These are phyloP conservation scores for Cydonia oblonga DNA, from an alignment of 331 rosid genomes.

Conservation along the genomic window DNA sequence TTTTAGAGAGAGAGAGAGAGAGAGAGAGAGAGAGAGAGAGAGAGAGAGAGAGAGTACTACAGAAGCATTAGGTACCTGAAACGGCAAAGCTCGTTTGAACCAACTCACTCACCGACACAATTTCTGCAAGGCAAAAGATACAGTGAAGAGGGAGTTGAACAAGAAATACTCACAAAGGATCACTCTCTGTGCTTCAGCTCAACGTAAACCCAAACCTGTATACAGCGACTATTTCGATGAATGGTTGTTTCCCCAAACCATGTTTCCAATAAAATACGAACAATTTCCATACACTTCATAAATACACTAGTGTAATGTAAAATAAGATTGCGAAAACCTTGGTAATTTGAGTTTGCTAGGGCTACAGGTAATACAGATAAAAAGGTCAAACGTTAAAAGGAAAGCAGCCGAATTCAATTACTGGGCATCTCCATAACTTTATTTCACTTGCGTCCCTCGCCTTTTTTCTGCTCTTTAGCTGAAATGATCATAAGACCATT, in stretches of 20 bases:
- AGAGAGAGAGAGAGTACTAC: neutral
- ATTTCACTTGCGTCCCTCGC: constrained; percentile 36
- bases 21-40: neutral
- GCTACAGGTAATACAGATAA: neutral
- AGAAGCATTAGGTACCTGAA: neutral
- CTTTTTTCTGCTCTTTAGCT: constrained; percentile 47
- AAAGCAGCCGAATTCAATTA: neutral
- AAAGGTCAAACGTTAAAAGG: neutral
- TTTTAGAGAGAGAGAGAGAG: too few relatives aligned
- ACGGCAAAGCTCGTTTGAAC: neutral
- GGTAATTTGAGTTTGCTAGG: neutral
- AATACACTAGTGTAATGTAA: neutral
- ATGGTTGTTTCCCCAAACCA: neutral
- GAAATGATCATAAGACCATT: constrained; percentile 6
- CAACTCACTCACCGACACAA: neutral
- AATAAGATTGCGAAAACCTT: neutral
- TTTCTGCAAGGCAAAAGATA: neutral
- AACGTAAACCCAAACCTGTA: neutral
- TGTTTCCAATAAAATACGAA: neutral
- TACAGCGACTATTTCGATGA: neutral
- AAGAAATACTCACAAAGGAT: neutral
- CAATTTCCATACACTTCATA: neutral
- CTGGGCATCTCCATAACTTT: neutral
- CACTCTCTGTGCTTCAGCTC: neutral
- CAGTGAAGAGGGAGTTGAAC: neutral